Base-by-base conservation (phyloP, 768 basidiomycete genomes). In the Sistotremastrum niveocremeum region DNA sequence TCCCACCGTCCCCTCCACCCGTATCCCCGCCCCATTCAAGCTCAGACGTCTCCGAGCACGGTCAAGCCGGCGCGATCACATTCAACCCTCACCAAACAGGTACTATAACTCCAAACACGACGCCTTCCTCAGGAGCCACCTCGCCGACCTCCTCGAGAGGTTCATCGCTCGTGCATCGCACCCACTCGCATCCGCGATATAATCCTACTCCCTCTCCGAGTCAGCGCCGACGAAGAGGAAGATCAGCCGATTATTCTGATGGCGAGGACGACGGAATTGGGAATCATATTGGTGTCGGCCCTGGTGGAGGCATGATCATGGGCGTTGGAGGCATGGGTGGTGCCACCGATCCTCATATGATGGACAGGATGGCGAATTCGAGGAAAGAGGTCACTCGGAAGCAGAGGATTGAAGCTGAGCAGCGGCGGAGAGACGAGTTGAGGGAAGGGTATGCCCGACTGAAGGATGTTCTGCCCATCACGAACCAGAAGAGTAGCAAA, bases 401-500 rank as follows among this genome's bases (percentile, higher is more conserved):
- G 57, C 85, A 88, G 62, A 71, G 86, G 45, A 88, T 89, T 47
- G 84, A 89, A 65, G 86, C 85, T n/a, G 85, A 89, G 62, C 84
- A 91, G 67, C 71, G 87, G 39, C 72, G 89, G 48, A 73, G 89
- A 52, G 87, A 90, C 62, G 89, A 91, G 63, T 71, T 91, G 50
- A 74, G 89, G 50, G 88, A 93, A 57, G 88, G 86, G 30, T 93
- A 91, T 63, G 81, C 82, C 34, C 80, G 82, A 57, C 68, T 93
- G 62, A 88, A 87, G 64, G 86, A 89, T 51, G 83, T 84, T 29
- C 69, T 93, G 5, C 89, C 89, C 3, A 73, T 81, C 45, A 84
- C 83, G 8, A 89, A 87, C 63, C 86, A 89, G 70, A 87, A 90
- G 67, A 81, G 82, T 61, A 88, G 84, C 67, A 93, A 93, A 60